Conservation (phyloP, 148 eudicot species). For the Amaranthus cruentus region DNA sequence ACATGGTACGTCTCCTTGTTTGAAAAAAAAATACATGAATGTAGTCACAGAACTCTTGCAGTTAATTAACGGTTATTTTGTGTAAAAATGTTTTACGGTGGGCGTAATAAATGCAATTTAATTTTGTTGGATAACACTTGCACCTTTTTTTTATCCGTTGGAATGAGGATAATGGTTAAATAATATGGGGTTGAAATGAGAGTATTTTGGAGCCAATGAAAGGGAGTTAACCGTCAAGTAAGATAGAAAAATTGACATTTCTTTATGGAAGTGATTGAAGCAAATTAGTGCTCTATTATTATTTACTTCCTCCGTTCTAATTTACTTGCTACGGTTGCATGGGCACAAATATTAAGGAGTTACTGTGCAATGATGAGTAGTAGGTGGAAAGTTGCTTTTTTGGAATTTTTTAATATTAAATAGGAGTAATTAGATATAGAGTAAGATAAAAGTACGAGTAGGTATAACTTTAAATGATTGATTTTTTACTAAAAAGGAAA, state of each 20-base stretch:
- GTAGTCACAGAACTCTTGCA: conserved; percentile 6
- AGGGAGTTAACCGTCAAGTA: not conserved
- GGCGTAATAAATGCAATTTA: conserved; percentile 7
- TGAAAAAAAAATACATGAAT: not conserved
- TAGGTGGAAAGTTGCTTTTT: no score
- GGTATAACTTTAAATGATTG: no score
- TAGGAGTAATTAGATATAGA: no score
- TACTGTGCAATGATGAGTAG: no score
- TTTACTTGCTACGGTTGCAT: no score
- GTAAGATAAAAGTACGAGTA: no score
- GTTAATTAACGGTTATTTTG: conserved; percentile 3
- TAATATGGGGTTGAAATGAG: not conserved
- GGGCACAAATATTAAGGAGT: no score
- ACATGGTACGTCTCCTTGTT: not conserved
- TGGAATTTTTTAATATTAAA: no score
- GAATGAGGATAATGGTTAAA: not conserved
- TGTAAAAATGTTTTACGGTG: not conserved
- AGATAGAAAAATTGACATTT: not conserved
- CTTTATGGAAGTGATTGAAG: not conserved
- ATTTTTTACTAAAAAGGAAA: no score
- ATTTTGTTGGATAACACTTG: not conserved
- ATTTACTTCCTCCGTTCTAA: no score
- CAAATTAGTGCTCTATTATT: not conserved
- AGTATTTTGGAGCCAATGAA: not conserved
- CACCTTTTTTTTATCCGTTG: not conserved